Conservation (phyloP, 345 rosid genomes). For the Orychophragmus violaceus region DNA sequence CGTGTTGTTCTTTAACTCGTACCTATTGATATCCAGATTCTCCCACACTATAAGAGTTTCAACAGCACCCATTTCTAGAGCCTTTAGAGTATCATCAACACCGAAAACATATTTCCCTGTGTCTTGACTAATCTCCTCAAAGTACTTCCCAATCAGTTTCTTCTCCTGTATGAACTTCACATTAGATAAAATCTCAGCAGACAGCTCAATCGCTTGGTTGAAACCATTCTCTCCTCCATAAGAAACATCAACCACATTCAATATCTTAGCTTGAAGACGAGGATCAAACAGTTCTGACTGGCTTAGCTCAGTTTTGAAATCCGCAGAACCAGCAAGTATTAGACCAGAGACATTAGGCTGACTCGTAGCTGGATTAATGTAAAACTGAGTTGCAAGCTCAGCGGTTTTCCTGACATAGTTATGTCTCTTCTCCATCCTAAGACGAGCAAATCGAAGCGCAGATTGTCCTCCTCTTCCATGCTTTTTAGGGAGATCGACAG, state of each 20-base stretch:
- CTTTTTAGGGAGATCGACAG: constrained; percentile 83
- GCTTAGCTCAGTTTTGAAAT: constrained; percentile 89
- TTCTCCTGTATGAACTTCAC: constrained; percentile 95
- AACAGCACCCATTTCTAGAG: constrained; percentile 84
- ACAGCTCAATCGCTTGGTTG: constrained; percentile 83
- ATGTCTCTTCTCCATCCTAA: constrained; percentile 90
- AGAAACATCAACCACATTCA: constrained; percentile 90
- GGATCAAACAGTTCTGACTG: constrained; percentile 96
- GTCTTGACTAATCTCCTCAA: constrained; percentile 93
- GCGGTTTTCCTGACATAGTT: constrained; percentile 93
- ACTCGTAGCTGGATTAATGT: constrained; percentile 76
- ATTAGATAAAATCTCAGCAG: constrained; percentile 73
- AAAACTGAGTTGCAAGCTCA: constrained; percentile 89
- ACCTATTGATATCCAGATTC: constrained; percentile 67
- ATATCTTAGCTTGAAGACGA: constrained; percentile 83
- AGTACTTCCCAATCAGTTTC: constrained; percentile 76
- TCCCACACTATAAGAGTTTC: constrained; percentile 91
- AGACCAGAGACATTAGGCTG: constrained; percentile 89
- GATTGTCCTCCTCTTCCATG: constrained; percentile 97
- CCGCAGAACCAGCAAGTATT: constrained; percentile 96
- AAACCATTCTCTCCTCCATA: constrained; percentile 93
- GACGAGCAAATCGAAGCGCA: constrained; percentile 85
- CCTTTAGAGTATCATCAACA: constrained; percentile 76
- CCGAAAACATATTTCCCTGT: constrained; percentile 86
- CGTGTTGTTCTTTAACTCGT: constrained; percentile 49